Evolutionary conservation across 805 yeast species (phyloP).

Genomic region (Komagataella pseudopastoris): DNA sequence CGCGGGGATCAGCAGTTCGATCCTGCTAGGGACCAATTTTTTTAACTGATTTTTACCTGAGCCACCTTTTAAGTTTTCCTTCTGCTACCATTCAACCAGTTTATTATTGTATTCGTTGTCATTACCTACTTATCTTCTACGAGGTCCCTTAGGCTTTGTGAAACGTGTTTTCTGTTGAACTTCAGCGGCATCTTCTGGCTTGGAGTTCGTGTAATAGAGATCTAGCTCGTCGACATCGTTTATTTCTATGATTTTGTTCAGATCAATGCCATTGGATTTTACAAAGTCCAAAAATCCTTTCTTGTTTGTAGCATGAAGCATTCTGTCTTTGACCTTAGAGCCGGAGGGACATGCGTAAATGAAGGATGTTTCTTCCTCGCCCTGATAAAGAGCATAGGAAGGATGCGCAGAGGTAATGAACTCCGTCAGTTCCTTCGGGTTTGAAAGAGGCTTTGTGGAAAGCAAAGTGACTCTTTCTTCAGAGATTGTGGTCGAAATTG

Average conservation of each 20-base stretch:
- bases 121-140: conserved; percentile 25
- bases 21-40: conserved; percentile 68
- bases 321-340: conserved; percentile 78
- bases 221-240: conserved; percentile 67
- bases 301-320: conserved; percentile 82
- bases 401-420: conserved; percentile 29
- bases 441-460: conserved; percentile 7
- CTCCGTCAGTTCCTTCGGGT: conserved; percentile 12
- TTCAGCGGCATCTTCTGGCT: conserved; percentile 6
- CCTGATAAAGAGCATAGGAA: conserved; percentile 44
- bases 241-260: conserved; percentile 44
- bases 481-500: conserved; percentile 40
- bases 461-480: conserved; percentile 7
- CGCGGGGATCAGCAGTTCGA: conserved; percentile 71
- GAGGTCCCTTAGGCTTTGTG: conserved; percentile 61
- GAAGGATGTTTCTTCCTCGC: conserved; percentile 29
- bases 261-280: conserved; percentile 17
- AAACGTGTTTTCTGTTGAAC: conserved; percentile 22
- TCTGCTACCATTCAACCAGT: too few relatives aligned
- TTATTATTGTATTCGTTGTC: background rate
- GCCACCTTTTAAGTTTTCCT: background rate
- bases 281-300: conserved; percentile 42
- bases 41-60: background rate
- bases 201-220: conserved; percentile 15
- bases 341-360: conserved; percentile 86